Evolutionary conservation across 108 stramenopile species (phyloP), one percentile per base, ranked within the genome.

Genomic region (Cyclotella sp.): DNA sequence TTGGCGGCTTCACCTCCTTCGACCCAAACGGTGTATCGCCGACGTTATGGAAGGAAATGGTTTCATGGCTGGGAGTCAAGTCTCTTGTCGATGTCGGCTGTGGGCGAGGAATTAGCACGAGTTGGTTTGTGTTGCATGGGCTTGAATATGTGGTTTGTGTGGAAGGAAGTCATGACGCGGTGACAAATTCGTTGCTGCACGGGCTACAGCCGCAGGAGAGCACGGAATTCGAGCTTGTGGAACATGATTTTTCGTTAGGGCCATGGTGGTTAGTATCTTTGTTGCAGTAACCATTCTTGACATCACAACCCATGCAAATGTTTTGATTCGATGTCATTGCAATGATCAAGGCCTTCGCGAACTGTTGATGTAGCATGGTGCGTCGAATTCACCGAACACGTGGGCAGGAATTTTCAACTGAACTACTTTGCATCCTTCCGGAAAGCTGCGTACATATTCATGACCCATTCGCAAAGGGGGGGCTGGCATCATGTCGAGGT

Each of bases 101-200:
- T 70, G 95, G 92, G 0, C 86, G 79, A 41, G 95, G 95, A 9
- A 77, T 85, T 18, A 79, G 76, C 10, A 89, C 92, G 0, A 60
- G 65, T 9, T 95, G 91, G 90, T 95, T 95, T 68, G 52, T 81
- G 41, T 39, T 68, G 9, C 89, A 92, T 70, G 91, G 89, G 26
- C 53, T 87, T 19, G 84, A 87, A 14, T 80, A 71, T 63, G 83
- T 83, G 0, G 68, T 82, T 21, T 95, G 95, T 68, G 89, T 90
- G 14, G 95, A 95, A 72, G 95, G 95, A 39, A 84, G 82, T 64
- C 91, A 92, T 68, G 95, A 95, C 68, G 95, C 92, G 15, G 78
- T 88, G 42, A 78, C 73, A 29, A 74, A 83, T n/a, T 81, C 75
- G 14, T 14, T 93, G 16, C 9, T 95, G 51, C 90, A 90, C n/a